These are phyloP conservation scores for Grosmannia clavigera DNA, from an alignment of 2,329 filamentous ascomycete species.

Conservation along the genomic window DNA sequence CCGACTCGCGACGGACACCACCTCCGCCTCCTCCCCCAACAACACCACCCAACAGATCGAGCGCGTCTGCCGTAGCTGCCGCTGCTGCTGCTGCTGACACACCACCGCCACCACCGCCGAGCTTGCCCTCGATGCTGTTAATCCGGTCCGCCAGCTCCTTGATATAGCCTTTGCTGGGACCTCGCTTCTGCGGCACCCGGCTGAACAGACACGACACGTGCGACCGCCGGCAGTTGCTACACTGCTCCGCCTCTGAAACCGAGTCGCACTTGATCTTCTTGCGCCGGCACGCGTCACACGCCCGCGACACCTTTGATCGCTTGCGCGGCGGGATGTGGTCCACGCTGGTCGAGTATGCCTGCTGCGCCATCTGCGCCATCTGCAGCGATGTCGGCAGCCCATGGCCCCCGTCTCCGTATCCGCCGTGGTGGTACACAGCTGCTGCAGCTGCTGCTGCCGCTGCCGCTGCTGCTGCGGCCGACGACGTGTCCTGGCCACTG, in stretches of 20 bases:
- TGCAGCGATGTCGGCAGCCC: constrained; percentile 20
- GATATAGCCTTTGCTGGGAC: constrained; percentile 84
- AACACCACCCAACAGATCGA: constrained; percentile 3
- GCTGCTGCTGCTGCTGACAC: neutral
- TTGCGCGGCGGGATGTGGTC: constrained; percentile 59
- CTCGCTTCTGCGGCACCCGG: constrained; percentile 75
- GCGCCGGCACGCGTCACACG: constrained; percentile 77
- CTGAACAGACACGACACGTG: constrained; percentile 74
- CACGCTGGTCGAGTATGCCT: constrained; percentile 24
- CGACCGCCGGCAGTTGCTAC: constrained; percentile 69
- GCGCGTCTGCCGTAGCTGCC: constrained; percentile 16
- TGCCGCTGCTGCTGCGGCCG: neutral
- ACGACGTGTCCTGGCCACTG: neutral
- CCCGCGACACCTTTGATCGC: constrained; percentile 74
- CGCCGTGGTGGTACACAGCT: constrained; percentile 9
- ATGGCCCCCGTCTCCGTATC: constrained; percentile 11
- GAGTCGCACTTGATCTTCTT: constrained; percentile 90
- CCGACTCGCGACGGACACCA: constrained; percentile 21
- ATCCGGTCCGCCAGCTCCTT: constrained; percentile 82
- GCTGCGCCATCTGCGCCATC: constrained; percentile 28
- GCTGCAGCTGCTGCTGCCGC: constrained; percentile 13
- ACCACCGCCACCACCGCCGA: constrained; percentile 29
- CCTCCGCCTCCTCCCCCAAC: constrained; percentile 18
- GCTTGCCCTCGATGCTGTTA: constrained; percentile 68
- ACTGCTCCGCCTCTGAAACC: constrained; percentile 60